Percentiles rank a stretch among this genome's conserved stretches.
phyloP scores from a whole-genome alignment of 345 rosid species.

The Salix arbutifolia region DNA sequence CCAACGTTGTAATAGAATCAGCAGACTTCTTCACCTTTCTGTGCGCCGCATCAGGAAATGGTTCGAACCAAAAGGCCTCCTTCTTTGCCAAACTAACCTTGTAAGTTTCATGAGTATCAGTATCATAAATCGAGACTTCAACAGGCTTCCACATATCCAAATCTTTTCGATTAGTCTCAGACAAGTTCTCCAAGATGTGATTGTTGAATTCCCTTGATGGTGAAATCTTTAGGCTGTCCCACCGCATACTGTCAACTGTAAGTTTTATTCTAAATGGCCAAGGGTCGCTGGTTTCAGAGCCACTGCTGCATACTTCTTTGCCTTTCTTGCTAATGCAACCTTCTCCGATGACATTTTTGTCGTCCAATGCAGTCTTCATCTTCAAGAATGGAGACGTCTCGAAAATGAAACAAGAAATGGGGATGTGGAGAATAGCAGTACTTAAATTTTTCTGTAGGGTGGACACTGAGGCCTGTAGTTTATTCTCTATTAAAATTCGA shows the following conservation, averaged over 20 bases:
- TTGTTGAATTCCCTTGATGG: constrained; percentile 27
- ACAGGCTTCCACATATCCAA: constrained; percentile 13
- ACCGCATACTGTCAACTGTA: constrained; percentile 25
- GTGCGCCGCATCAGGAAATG: constrained; percentile 25
- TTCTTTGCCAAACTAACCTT: constrained; percentile 22
- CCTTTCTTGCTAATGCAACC: background rate
- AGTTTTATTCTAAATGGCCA: constrained; percentile 30
- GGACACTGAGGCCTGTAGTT: background rate
- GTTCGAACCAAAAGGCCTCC: constrained; percentile 35
- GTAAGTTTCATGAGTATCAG: constrained; percentile 21
- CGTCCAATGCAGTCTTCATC: background rate
- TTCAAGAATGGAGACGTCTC: background rate
- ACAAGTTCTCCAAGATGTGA: constrained; percentile 15
- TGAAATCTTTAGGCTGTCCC: constrained; percentile 33
- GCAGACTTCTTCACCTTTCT: background rate
- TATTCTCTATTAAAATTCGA: background rate
- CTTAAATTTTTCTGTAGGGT: background rate
- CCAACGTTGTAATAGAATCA: background rate
- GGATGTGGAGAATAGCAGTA: no score
- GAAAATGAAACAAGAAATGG: background rate
- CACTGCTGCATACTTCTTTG: background rate
- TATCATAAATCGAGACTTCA: constrained; percentile 17
- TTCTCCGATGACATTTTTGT: background rate
- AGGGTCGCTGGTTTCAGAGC: background rate
- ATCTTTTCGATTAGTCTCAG: constrained; percentile 1